phyloP scores from a whole-genome alignment of 2,329 filamentous ascomycete genomes.

The Aspergillus sp. region DNA sequence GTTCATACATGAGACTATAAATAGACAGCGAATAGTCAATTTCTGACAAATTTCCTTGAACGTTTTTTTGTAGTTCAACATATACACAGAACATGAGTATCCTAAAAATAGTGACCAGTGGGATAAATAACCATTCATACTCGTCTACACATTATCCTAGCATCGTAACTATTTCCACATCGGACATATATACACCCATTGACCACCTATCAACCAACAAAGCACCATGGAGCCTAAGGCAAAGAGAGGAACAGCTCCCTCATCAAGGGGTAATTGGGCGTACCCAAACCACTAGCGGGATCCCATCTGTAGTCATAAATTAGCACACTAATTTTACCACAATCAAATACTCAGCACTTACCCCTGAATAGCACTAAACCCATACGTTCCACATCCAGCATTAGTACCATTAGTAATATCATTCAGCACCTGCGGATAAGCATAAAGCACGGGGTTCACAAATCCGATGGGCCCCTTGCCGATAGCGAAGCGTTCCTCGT shows the following conservation, averaged over 20 bases:
- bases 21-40: too few species aligned
- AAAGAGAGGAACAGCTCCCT: conserved; percentile 31
- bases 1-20: too few species aligned
- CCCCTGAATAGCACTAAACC: conserved; percentile 30
- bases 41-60: too few species aligned
- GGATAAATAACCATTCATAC: too few species aligned
- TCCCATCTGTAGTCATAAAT: conserved; percentile 25
- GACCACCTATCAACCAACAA: not conserved
- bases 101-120: too few species aligned
- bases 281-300: conserved; percentile 35
- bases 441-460: conserved; percentile 51
- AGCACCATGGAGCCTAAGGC: conserved; percentile 5
- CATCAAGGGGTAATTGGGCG: conserved; percentile 34
- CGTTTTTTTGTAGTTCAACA: too few species aligned
- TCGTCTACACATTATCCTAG: not conserved
- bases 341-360: conserved; percentile 1
- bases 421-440: conserved; percentile 36
- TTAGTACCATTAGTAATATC: conserved; percentile 47
- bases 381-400: conserved; percentile 30
- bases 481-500: conserved; percentile 51
- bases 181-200: not conserved
- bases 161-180: not conserved
- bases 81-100: too few species aligned
- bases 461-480: conserved; percentile 55
- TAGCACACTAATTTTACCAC: not conserved